Percentiles rank a stretch among this genome's conserved stretches.
Conservation (phyloP, 2,329 filamentous ascomycete species). For the Paramyrothecium roridum region DNA sequence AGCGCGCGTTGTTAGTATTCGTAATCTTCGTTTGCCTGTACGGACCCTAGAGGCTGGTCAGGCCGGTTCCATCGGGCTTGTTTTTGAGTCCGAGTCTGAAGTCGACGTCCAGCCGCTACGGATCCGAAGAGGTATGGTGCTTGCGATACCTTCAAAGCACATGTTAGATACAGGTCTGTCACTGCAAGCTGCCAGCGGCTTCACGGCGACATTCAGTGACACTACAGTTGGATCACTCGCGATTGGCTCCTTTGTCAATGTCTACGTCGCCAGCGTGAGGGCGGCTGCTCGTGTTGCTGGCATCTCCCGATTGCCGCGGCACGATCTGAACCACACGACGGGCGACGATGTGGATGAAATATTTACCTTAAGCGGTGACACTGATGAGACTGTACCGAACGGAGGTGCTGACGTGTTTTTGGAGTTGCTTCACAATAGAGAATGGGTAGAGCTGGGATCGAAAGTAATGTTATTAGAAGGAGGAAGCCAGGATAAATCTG, state of each 20-base stretch:
- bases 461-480: slow-evolving; percentile 71
- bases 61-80: slow-evolving; percentile 83
- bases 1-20: slow-evolving; percentile 79
- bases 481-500: slow-evolving; percentile 62
- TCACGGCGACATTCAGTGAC: slow-evolving; percentile 69
- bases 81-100: slow-evolving; percentile 41
- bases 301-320: slow-evolving; percentile 32
- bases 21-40: slow-evolving; percentile 83
- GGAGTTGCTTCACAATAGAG: slow-evolving; percentile 65
- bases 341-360: slow-evolving; percentile 47
- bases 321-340: slow-evolving; percentile 15
- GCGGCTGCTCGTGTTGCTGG: slow-evolving; percentile 73
- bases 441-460: slow-evolving; percentile 72
- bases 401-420: slow-evolving; percentile 53
- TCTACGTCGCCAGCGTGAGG: slow-evolving; percentile 85
- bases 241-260: slow-evolving; percentile 68
- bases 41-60: slow-evolving; percentile 73
- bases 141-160: slow-evolving; percentile 60
- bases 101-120: slow-evolving; percentile 28
- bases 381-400: slow-evolving; percentile 29
- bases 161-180: slow-evolving; percentile 54
- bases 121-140: slow-evolving; percentile 78
- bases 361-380: slow-evolving; percentile 53
- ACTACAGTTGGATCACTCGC: slow-evolving; percentile 60
- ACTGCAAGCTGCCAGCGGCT: slow-evolving; percentile 63